These are phyloP conservation scores for Obelidium mucronatum DNA, from an alignment of 192 early-diverging fungal species.

Conservation along the genomic window DNA sequence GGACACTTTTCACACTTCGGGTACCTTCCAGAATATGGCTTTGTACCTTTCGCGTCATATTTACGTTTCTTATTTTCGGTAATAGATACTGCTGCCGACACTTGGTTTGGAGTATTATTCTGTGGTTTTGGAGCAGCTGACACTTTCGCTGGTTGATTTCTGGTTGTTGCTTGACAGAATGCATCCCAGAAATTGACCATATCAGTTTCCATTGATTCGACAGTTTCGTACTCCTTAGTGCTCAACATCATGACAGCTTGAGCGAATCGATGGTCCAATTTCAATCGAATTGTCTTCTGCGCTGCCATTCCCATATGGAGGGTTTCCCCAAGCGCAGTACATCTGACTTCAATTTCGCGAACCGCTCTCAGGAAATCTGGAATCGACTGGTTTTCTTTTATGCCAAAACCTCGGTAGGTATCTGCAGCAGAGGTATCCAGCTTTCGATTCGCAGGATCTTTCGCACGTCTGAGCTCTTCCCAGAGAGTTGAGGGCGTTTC, in stretches of 20 bases:
- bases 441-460: background rate
- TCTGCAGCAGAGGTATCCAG: background rate
- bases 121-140: no score
- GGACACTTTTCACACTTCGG: background rate
- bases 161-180: background rate
- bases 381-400: background rate
- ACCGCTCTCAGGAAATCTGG: background rate
- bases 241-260: background rate
- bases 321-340: background rate
- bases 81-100: background rate
- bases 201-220: background rate
- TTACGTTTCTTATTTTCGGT: background rate
- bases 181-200: background rate
- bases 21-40: background rate
- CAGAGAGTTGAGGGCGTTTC: background rate
- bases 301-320: background rate
- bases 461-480: background rate
- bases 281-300: background rate
- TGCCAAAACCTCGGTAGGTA: background rate
- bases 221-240: background rate
- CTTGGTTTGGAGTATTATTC: background rate
- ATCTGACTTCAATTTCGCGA: background rate
- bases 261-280: background rate
- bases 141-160: background rate
- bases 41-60: background rate